Conservation (phyloP, 2,329 filamentous ascomycete species). For the Fusarium decemcellulare region DNA sequence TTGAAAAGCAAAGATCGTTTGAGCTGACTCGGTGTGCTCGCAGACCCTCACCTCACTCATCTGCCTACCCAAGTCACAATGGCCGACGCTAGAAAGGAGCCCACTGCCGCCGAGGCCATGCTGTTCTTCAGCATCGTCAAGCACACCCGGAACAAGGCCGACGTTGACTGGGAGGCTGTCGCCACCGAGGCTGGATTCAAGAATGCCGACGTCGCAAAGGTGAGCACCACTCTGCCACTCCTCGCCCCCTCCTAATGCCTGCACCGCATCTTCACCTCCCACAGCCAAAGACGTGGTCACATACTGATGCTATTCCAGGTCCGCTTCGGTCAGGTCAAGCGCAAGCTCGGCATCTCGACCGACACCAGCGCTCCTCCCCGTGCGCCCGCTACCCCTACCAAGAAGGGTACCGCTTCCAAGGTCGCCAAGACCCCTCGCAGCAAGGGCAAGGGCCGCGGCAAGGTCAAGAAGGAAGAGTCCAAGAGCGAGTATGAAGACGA, state of each 20-base stretch:
- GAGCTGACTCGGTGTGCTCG: slow-evolving; percentile 8
- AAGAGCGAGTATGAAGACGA: slow-evolving; percentile 34
- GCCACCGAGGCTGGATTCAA: slow-evolving; percentile 60
- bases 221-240: slow-evolving; percentile 37
- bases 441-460: slow-evolving; percentile 39
- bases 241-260: neutral
- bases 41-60: slow-evolving; percentile 15
- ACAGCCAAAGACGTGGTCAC: neutral
- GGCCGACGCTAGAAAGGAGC: slow-evolving; percentile 53
- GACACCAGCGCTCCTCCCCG: slow-evolving; percentile 36
- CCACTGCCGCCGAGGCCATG: slow-evolving; percentile 57
- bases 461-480: slow-evolving; percentile 44
- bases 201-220: slow-evolving; percentile 61
- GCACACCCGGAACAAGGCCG: slow-evolving; percentile 58
- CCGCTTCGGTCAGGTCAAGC: slow-evolving; percentile 66
- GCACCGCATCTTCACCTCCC: neutral
- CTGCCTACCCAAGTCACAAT: slow-evolving; percentile 34
- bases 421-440: slow-evolving; percentile 50
- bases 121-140: slow-evolving; percentile 62
- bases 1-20: neutral
- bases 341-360: slow-evolving; percentile 58
- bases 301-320: slow-evolving; percentile 47
- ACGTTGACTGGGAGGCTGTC: slow-evolving; percentile 64
- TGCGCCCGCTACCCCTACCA: slow-evolving; percentile 32
- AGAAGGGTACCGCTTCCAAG: slow-evolving; percentile 45